These are phyloP conservation scores for Pharus latifolius DNA, from an alignment of 176 grass and related monocot genomes.

Conservation along the genomic window DNA sequence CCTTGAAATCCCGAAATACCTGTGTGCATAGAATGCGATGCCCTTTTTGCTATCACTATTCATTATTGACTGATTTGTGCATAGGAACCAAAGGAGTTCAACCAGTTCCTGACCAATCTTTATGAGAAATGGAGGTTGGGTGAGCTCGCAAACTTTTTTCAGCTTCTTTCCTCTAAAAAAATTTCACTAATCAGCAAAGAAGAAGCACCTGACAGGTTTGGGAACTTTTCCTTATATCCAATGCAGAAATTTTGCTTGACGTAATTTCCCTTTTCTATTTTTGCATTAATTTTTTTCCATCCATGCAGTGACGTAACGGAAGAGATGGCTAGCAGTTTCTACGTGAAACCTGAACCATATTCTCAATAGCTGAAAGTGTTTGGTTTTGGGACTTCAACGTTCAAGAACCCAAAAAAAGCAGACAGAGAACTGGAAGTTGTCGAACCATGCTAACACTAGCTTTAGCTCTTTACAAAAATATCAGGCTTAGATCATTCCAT, in stretches of 20 bases:
- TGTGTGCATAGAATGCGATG: neutral
- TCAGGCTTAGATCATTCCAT: neutral
- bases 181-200: slow-evolving; percentile 71
- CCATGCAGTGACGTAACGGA: slow-evolving; percentile 28
- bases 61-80: neutral
- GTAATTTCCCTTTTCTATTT: neutral
- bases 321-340: slow-evolving; percentile 37
- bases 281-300: neutral
- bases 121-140: slow-evolving; percentile 32
- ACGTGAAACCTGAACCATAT: slow-evolving; percentile 8
- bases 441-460: neutral
- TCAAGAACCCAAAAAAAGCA: neutral
- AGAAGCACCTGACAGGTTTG: slow-evolving; percentile 88
- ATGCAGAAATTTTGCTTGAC: neutral
- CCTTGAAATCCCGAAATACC: neutral
- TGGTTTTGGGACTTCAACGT: neutral
- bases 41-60: neutral
- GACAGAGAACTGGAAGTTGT: neutral
- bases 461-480: no score
- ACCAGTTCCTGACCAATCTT: slow-evolving; percentile 42
- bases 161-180: slow-evolving; percentile 52
- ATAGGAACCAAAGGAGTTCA: slow-evolving; percentile 88
- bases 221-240: neutral
- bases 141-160: slow-evolving; percentile 47
- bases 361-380: slow-evolving; percentile 12